Evolutionary conservation across 805 yeast genomes (phyloP).

Genomic region (Ogataea wickerhamii): DNA sequence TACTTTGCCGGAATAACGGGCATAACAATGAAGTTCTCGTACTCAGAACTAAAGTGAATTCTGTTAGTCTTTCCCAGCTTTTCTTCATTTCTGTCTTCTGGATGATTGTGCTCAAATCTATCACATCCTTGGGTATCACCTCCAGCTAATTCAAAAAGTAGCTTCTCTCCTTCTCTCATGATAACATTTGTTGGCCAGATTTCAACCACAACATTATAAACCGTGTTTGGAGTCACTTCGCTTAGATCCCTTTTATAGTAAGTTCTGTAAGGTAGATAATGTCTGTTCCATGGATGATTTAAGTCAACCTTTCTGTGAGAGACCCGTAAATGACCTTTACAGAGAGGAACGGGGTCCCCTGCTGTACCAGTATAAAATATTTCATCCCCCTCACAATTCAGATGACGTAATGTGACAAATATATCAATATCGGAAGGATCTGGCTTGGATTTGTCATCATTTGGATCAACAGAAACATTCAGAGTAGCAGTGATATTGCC

Average conservation of each 20-base stretch:
- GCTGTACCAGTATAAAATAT: conserved; percentile 11
- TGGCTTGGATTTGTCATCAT: conserved; percentile 3
- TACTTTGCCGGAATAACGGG: conserved; percentile 6
- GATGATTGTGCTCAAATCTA: conserved; percentile 9
- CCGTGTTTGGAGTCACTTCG: conserved; percentile 6
- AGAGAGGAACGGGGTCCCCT: conserved; percentile 11
- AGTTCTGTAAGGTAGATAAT: conserved; percentile 6
- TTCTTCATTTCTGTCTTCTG: conserved; percentile 8
- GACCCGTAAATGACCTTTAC: conserved; percentile 8
- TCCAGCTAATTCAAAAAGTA: conserved; percentile 8
- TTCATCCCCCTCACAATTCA: conserved; percentile 4
- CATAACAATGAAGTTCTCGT: conserved; percentile 7
- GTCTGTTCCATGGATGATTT: conserved; percentile 5
- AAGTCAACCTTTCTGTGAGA: conserved; percentile 8
- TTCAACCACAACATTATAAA: conserved; percentile 10
- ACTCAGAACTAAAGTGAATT: conserved; percentile 7
- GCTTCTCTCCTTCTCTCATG: conserved; percentile 6
- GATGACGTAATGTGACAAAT: conserved; percentile 10
- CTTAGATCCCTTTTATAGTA: conserved; percentile 6
- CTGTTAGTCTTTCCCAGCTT: conserved; percentile 8
- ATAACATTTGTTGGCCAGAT: conserved; percentile 13
- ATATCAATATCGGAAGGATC: conserved; percentile 11
- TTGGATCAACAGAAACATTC: conserved; percentile 8
- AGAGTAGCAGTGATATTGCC: conserved; percentile 10
- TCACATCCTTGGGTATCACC: conserved; percentile 12